Base-by-base conservation (phyloP, 164 flowering plant genomes). In the Stephania yunnanensis region DNA sequence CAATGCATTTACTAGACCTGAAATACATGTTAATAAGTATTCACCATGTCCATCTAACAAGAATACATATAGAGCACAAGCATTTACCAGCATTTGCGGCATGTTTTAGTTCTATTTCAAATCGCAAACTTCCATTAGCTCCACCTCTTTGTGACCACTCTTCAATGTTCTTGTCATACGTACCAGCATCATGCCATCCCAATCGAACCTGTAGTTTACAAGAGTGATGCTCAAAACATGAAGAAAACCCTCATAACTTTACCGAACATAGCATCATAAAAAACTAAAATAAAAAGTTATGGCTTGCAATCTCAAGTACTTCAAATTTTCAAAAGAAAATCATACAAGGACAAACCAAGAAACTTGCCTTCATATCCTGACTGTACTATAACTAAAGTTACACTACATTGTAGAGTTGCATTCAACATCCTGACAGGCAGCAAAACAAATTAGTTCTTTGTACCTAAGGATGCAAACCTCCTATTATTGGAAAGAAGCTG, bases 111-210 rank as follows among this genome's bases (percentile, higher is more conserved):
- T 95, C 99, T 80, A 86, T 46, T 68, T 93, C 99, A 84, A 90
- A 95, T 81, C 97, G 86, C 72, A 95, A 80, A 81, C 99, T 95
- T 78, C 95, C 99, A 88, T 95, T 91, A 46, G 95, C 99, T 79
- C 99, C 99, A 76, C 99, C 99, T 75, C 93, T 82, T 80, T 82
- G 84, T 36, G 98, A 97, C 93, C 95, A 95, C 74, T 95, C 98
- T 75, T 88, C 90, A 78, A 95, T 92, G 81, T 87, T 86, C 84
- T 91, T 95, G 85, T 93, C 87, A 77, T 92, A 93, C 10, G 99
- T 95, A 74, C 99, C 99, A 64, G 99, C 88, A 88, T 95, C 99
- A 80, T 95, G 99, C 99, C 99, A 95, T 61, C 98, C 99, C 52
- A 95, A 82, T 12, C 99, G 98, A 82, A 93, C 92, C 99, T 95